These are phyloP conservation scores for Tillandsia leiboldiana DNA, from an alignment of 176 grass and related monocot genomes.

Conservation along the genomic window DNA sequence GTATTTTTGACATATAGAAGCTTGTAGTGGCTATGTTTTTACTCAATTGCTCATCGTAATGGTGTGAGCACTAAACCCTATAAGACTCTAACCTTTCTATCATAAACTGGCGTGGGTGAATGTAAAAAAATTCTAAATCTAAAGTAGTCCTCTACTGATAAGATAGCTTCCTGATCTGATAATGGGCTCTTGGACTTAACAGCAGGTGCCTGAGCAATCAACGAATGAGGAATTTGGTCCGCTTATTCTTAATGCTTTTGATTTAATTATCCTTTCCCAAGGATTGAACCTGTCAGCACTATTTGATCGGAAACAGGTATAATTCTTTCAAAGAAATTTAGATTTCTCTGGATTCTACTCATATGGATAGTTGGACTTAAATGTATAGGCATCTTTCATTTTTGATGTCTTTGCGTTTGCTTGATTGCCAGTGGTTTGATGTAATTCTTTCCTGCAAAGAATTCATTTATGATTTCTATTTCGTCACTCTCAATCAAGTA, in stretches of 20 bases:
- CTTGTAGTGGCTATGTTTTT: no score
- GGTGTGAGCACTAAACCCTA: no score
- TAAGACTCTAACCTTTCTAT: no score
- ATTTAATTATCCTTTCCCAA: conserved; percentile 86
- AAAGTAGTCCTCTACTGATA: neutral
- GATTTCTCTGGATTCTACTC: neutral
- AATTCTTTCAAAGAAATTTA: conserved; percentile 1
- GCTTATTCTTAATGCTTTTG: conserved; percentile 92
- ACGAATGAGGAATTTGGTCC: conserved; percentile 62
- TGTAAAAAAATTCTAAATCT: neutral
- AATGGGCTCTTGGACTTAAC: conserved; percentile 10
- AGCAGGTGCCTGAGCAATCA: conserved; percentile 44
- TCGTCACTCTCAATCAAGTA: no score
- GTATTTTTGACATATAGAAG: no score
- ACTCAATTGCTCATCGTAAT: no score
- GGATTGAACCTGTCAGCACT: conserved; percentile 80
- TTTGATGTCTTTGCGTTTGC: no score
- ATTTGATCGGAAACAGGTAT: conserved; percentile 83
- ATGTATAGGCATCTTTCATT: neutral
- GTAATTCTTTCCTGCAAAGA: no score
- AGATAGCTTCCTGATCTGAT: conserved; percentile 1
- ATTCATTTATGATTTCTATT: no score
- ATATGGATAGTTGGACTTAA: neutral
- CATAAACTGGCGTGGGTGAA: no score
- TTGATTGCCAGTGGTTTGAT: no score